Conservation (phyloP, 306 rosid species). For the Lotus japonicus region DNA sequence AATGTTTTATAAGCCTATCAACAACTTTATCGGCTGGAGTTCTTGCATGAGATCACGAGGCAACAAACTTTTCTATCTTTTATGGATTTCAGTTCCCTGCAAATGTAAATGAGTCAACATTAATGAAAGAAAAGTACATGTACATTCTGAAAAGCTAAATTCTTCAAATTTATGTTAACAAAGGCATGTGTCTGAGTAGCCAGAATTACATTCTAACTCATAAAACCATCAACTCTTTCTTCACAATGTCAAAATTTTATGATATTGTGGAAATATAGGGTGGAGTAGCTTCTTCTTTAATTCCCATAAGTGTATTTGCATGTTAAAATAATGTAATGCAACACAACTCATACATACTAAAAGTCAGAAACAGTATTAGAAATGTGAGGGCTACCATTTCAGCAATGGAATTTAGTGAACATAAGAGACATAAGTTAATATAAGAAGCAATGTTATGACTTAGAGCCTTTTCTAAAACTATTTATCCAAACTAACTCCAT, state of each 20-base stretch:
- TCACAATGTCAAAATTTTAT: background rate
- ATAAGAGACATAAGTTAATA: background rate
- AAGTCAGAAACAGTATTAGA: no score
- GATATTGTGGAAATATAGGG: background rate
- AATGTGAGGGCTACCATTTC: no score
- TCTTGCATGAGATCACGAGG: conserved; percentile 71
- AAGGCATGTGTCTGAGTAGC: no score
- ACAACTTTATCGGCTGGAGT: conserved; percentile 50
- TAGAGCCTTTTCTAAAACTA: background rate
- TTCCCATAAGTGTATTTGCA: background rate
- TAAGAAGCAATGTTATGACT: background rate
- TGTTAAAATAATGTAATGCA: background rate
- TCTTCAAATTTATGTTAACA: background rate
- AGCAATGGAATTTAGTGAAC: background rate
- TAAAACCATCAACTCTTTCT: background rate
- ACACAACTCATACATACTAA: no score
- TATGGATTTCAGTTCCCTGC: conserved; percentile 62
- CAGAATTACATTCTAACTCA: no score
- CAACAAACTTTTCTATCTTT: conserved; percentile 58
- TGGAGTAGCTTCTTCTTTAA: background rate
- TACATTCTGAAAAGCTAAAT: background rate
- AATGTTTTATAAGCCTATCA: conserved; percentile 69
- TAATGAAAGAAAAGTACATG: background rate
- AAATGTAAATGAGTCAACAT: conserved; percentile 9
- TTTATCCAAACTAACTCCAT: background rate